phyloP scores from a whole-genome alignment of 108 stramenopile genomes.

The Fragilariopsis cylindrus region DNA sequence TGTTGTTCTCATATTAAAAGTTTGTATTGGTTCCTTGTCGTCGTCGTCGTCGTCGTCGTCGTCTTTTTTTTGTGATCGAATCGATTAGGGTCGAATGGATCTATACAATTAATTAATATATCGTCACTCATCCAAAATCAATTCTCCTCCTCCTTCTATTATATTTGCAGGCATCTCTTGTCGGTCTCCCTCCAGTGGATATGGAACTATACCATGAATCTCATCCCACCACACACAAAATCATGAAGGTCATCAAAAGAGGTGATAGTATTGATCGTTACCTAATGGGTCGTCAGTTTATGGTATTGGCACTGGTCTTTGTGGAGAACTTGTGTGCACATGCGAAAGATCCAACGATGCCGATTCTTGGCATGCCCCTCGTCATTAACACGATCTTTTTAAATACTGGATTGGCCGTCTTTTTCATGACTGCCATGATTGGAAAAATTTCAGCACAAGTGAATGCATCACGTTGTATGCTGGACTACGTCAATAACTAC shows the following conservation, averaged over 20 bases:
- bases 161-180: conserved; percentile 45
- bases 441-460: conserved; percentile 63
- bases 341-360: conserved; percentile 45
- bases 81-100: too few relatives aligned
- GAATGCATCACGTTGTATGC: conserved; percentile 56
- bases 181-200: conserved; percentile 72
- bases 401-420: conserved; percentile 67
- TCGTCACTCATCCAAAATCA: too few relatives aligned
- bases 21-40: too few relatives aligned
- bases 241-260: conserved; percentile 51
- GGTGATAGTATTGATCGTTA: conserved; percentile 86
- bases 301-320: conserved; percentile 75
- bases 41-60: too few relatives aligned
- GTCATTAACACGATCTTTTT: conserved; percentile 65
- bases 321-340: conserved; percentile 67
- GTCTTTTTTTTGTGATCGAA: too few relatives aligned
- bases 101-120: too few relatives aligned
- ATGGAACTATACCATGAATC: conserved; percentile 66
- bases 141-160: too few relatives aligned
- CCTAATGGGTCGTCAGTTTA: conserved; percentile 85
- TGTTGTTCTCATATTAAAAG: too few relatives aligned
- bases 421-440: conserved; percentile 62
- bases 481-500: conserved; percentile 79
- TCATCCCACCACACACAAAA: conserved; percentile 66
- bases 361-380: conserved; percentile 50